Conservation (phyloP, 306 rosid species). For the Cucumis cinereus region DNA sequence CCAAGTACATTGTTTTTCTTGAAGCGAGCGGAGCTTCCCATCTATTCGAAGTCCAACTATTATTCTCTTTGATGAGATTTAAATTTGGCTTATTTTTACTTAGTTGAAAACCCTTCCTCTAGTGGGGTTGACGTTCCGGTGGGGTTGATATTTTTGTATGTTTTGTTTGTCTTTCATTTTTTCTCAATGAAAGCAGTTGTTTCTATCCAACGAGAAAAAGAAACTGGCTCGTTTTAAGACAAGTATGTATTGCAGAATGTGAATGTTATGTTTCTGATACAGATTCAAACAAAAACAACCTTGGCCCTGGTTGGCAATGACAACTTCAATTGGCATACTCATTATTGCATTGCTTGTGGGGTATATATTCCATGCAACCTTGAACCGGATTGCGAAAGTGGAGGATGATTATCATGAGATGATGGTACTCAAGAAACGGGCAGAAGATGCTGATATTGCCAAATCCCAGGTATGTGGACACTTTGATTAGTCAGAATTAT, state of each 20-base stretch:
- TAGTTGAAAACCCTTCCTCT: too few relatives aligned
- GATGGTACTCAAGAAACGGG: slow-evolving; percentile 77
- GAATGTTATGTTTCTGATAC: slow-evolving; percentile 18
- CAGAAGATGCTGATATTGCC: slow-evolving; percentile 91
- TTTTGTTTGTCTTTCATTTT: too few relatives aligned
- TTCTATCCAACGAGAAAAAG: too few relatives aligned
- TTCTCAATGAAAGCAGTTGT: too few relatives aligned
- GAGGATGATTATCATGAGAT: slow-evolving; percentile 63
- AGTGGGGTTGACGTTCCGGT: too few relatives aligned
- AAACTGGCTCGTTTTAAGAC: too few relatives aligned
- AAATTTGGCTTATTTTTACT: background rate
- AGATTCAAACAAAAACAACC: slow-evolving; percentile 91
- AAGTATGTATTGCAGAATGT: background rate
- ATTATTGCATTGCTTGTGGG: slow-evolving; percentile 75
- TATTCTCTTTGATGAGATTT: background rate
- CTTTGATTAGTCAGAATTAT: slow-evolving; percentile 2
- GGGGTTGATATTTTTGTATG: too few relatives aligned
- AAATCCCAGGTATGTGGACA: slow-evolving; percentile 69
- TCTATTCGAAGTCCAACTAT: background rate
- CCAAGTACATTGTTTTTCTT: background rate
- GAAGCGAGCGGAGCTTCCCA: background rate
- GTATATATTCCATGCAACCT: slow-evolving; percentile 69
- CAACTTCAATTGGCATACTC: slow-evolving; percentile 61
- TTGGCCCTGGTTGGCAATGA: slow-evolving; percentile 74
- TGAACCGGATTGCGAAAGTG: slow-evolving; percentile 77